Evolutionary conservation across 805 yeast genomes (phyloP), one percentile per base, ranked within the genome.

Genomic region (Saccharomycopsis microspora): DNA sequence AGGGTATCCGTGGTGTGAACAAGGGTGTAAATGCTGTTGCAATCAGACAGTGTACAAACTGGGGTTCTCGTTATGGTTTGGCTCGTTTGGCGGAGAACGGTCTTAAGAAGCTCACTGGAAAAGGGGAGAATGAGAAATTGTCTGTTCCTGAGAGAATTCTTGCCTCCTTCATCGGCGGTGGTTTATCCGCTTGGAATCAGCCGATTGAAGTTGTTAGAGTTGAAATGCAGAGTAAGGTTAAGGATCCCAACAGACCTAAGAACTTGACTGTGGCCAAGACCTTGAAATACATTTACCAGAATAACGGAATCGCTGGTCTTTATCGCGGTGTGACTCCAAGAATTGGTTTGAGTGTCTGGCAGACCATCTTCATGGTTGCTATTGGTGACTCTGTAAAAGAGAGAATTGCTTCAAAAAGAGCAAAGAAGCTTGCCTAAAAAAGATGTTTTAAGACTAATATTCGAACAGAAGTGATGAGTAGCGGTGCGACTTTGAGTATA

Each of bases 1-100:
- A 93, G 64, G 98, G 98, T 59, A 78, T 93, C 50, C 74, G 82
- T 56, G 98, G 98, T 58, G 87, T 93, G 63, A 90, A 93, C 69
- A 88, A 85, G 69, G 98, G 98, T 65, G 97, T 90, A 51, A 90
- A 90, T 63, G 98, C 98, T 5, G 97, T 90, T 50, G 97, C 97
- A n/a, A 82, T 90, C 56, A 82, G 98, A 69, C 98, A 93, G 65
- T 84, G 87, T 85, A 90, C 97, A 56, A 93, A 93, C 68, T 93
- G 98, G 98, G 98, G 98, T 45, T 87, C 97, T 19, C 77, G 98
- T 63, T 90, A 89, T 60, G 98, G 97, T 35, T 74, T 93, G 39
- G 75, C 95, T 3, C 78, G 98, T 62, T 74, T 89, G 60, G 94
- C 95, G 33, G 98, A 93, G 71, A 90, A 85, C 57, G 70, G 68